phyloP scores from a whole-genome alignment of 768 basidiomycete species.

The Ramaria sp. region DNA sequence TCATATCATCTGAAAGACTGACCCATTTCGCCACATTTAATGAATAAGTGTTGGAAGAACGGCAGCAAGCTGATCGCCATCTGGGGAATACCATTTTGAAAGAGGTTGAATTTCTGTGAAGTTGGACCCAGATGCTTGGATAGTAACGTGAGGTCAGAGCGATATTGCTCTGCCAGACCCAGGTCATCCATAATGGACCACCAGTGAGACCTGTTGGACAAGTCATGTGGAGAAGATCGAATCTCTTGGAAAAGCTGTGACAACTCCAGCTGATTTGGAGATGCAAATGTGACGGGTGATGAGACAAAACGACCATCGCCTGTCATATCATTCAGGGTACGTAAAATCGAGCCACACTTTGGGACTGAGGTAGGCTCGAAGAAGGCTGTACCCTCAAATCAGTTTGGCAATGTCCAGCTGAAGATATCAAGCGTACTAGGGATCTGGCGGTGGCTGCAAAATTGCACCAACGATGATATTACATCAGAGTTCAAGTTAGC shows the following conservation, averaged over 20 bases:
- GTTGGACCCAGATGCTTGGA: constrained; percentile 28
- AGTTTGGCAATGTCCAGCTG: neutral
- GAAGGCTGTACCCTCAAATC: constrained; percentile 39
- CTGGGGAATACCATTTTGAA: constrained; percentile 63
- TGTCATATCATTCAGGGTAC: constrained; percentile 33
- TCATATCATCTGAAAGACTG: constrained; percentile 2
- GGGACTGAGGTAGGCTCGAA: constrained; percentile 91
- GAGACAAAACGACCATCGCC: constrained; percentile 25
- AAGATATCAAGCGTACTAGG: constrained; percentile 34
- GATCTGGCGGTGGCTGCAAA: constrained; percentile 38
- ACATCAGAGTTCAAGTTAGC: constrained; percentile 56
- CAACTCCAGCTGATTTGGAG: constrained; percentile 84
- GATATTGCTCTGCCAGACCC: constrained; percentile 56
- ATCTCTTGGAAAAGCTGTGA: constrained; percentile 20
- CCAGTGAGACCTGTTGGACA: constrained; percentile 47
- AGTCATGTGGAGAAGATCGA: constrained; percentile 20
- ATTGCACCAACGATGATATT: constrained; percentile 39
- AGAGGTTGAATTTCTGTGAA: constrained; percentile 40
- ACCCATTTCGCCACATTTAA: constrained; percentile 68
- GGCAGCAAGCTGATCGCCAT: constrained; percentile 78
- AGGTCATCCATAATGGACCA: constrained; percentile 59
- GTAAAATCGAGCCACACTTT: constrained; percentile 65
- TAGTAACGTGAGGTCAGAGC: constrained; percentile 53
- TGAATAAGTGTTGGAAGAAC: constrained; percentile 71
- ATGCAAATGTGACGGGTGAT: constrained; percentile 56